phyloP scores from a whole-genome alignment of 805 yeast genomes.

The Pichia manshurica region DNA sequence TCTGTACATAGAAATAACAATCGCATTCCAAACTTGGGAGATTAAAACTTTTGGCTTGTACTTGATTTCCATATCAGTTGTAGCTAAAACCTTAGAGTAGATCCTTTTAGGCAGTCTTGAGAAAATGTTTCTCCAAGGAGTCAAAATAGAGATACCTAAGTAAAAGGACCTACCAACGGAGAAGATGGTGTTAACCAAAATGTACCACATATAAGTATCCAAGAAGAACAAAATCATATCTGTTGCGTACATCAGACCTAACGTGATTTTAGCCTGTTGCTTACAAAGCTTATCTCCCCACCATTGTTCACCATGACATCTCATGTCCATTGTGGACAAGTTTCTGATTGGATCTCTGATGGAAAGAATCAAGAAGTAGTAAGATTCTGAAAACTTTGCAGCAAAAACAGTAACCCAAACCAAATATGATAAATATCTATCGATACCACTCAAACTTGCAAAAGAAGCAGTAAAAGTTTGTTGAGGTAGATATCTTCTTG shows the following conservation, averaged over 20 bases:
- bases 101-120: constrained; percentile 98
- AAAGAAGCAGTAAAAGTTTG: constrained; percentile 95
- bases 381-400: constrained; percentile 87
- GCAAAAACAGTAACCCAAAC: constrained; percentile 86
- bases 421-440: constrained; percentile 93
- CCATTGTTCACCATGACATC: constrained; percentile 96
- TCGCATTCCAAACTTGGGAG: constrained; percentile 98
- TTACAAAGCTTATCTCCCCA: constrained; percentile 68
- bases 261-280: constrained; percentile 81
- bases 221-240: constrained; percentile 94
- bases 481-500: constrained; percentile 85
- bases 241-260: constrained; percentile 89
- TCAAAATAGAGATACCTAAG: constrained; percentile 96
- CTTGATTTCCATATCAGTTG: constrained; percentile 98
- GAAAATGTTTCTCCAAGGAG: constrained; percentile 99
- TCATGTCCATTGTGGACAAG: constrained; percentile 76
- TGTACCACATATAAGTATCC: constrained; percentile 99
- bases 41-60: constrained; percentile 97
- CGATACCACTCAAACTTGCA: constrained; percentile 73
- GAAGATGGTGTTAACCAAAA: constrained; percentile 88
- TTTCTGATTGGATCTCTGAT: constrained; percentile 92
- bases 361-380: constrained; percentile 83
- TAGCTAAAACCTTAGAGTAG: constrained; percentile 94
- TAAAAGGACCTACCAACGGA: constrained; percentile 97
- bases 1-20: constrained; percentile 98